Evolutionary conservation across 108 stramenopile species (phyloP).

Genomic region (Schizochytrium sp.): DNA sequence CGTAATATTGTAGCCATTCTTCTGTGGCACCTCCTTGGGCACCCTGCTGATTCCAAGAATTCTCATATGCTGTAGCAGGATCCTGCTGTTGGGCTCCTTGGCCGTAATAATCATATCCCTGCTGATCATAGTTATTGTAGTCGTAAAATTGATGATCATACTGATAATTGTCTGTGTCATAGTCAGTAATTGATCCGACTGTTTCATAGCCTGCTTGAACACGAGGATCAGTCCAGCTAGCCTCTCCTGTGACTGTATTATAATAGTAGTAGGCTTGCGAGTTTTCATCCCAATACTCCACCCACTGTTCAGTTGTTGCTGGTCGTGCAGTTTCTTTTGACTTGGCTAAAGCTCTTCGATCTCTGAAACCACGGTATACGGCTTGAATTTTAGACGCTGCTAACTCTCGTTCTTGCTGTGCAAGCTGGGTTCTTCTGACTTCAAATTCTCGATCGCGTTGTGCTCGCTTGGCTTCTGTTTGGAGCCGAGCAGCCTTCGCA

Average conservation of each 20-base stretch:
- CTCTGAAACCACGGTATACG: background rate
- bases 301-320: slow-evolving; percentile 68
- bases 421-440: background rate
- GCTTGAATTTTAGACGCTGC: slow-evolving; percentile 4
- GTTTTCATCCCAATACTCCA: slow-evolving; percentile 70
- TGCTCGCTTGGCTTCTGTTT: background rate
- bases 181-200: background rate
- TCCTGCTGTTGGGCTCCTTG: slow-evolving; percentile 8
- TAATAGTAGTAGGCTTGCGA: slow-evolving; percentile 72
- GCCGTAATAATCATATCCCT: background rate
- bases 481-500: background rate
- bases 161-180: slow-evolving; percentile 60
- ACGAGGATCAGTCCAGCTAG: slow-evolving; percentile 67
- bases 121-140: background rate
- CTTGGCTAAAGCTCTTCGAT: background rate
- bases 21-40: slow-evolving; percentile 2
- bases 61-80: background rate
- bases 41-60: background rate
- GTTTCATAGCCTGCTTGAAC: slow-evolving; percentile 60
- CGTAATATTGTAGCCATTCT: slow-evolving; percentile 69
- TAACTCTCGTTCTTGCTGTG: background rate
- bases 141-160: background rate
- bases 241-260: slow-evolving; percentile 72
- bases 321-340: background rate
- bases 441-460: background rate